A percentile compares a stretch with the other conserved stretches of the same genome.
These are phyloP conservation scores for Eragrostis curvula DNA, from an alignment of 176 grass and related monocot genomes.

Conservation along the genomic window DNA sequence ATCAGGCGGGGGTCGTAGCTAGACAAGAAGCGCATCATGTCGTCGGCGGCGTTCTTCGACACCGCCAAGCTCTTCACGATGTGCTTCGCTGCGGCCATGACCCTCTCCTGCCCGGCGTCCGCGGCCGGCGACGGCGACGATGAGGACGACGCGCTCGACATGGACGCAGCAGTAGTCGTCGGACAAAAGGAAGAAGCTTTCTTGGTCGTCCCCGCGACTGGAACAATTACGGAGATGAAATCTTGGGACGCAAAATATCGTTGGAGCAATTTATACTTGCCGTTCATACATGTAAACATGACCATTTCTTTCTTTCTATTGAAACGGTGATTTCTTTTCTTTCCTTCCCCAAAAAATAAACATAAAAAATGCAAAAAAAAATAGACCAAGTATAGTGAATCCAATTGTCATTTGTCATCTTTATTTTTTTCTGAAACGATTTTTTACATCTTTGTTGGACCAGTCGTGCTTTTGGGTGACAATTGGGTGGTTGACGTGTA, in stretches of 20 bases:
- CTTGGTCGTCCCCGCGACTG: background rate
- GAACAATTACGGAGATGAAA: background rate
- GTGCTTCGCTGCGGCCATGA: constrained; percentile 61
- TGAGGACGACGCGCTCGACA: background rate
- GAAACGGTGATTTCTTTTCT: background rate
- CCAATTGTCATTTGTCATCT: background rate
- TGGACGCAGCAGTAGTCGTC: background rate
- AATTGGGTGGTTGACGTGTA: background rate
- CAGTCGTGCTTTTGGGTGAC: background rate
- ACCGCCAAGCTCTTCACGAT: constrained; percentile 66
- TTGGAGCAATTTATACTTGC: background rate
- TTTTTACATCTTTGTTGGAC: background rate
- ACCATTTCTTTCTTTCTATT: background rate
- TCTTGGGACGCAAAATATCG: background rate
- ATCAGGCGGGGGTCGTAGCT: constrained; percentile 57
- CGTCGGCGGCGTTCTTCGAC: constrained; percentile 86
- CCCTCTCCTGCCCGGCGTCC: constrained; percentile 53
- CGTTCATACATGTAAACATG: background rate
- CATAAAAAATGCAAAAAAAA: background rate
- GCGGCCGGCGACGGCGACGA: constrained; percentile 22
- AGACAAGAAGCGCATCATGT: constrained; percentile 81
- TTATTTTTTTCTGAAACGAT: background rate
- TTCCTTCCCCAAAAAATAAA: background rate
- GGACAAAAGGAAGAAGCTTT: background rate
- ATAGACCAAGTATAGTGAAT: constrained; percentile 15